A percentile compares a stretch with the other conserved stretches of the same genome.
phyloP scores from a whole-genome alignment of 2,329 filamentous ascomycete genomes.

The Botrytis tulipae region DNA sequence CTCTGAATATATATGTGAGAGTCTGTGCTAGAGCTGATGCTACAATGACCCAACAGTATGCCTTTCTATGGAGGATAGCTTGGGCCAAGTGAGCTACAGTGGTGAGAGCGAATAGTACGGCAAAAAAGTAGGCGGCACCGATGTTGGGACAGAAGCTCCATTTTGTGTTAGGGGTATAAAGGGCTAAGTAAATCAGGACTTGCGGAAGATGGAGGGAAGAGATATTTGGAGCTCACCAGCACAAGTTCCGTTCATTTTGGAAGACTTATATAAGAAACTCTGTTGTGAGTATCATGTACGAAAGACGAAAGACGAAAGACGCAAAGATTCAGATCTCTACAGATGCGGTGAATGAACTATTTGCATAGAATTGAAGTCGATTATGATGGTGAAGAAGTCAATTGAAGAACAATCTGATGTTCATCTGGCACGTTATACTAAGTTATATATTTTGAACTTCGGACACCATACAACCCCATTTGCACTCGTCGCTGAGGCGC shows the following conservation, averaged over 20 bases:
- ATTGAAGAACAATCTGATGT: not conserved
- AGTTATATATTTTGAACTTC: not conserved
- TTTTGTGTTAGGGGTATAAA: slow-evolving; percentile 7
- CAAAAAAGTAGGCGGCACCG: slow-evolving; percentile 39
- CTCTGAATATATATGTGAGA: slow-evolving; percentile 26
- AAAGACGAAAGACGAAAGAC: not conserved
- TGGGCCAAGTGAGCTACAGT: slow-evolving; percentile 24
- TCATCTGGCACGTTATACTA: not conserved
- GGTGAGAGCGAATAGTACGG: slow-evolving; percentile 38
- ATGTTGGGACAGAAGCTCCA: slow-evolving; percentile 35
- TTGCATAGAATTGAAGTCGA: not conserved
- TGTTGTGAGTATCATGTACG: not conserved
- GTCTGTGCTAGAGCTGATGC: slow-evolving; percentile 24
- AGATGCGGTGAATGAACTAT: not conserved
- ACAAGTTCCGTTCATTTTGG: not conserved
- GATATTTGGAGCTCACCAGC: not conserved
- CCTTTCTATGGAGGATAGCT: slow-evolving; percentile 37
- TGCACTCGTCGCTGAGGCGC: not conserved
- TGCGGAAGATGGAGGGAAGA: not conserved
- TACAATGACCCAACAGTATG: slow-evolving; percentile 19
- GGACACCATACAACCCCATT: not conserved
- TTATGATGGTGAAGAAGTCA: too few relatives aligned
- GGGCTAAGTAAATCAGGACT: not conserved
- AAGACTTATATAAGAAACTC: not conserved
- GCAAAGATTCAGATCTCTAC: not conserved